phyloP scores from a whole-genome alignment of 2,329 filamentous ascomycete species.

The Alternaria gaisen region DNA sequence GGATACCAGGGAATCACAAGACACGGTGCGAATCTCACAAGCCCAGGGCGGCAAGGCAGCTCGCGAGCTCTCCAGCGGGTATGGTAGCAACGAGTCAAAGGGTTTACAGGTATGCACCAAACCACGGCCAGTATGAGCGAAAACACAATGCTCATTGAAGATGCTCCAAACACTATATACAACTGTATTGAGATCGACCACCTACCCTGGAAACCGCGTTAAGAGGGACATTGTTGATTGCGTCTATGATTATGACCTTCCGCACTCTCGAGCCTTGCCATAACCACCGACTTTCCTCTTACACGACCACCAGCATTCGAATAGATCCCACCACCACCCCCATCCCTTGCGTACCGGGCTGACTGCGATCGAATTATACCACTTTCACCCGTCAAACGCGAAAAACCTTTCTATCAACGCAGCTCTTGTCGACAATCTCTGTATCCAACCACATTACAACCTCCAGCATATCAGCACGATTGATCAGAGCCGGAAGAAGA shows the following conservation, averaged over 20 bases:
- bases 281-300: not conserved
- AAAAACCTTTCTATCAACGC: not conserved
- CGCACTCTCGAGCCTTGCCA: not conserved
- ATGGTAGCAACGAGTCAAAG: not conserved
- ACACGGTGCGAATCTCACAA: not conserved
- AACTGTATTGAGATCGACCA: not conserved
- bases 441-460: not conserved
- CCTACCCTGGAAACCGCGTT: not conserved
- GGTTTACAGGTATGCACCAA: not conserved
- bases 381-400: not conserved
- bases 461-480: not conserved
- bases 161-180: not conserved
- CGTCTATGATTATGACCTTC: not conserved
- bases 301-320: not conserved
- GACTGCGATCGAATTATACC: not conserved
- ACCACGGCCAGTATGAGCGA: not conserved
- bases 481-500: not conserved
- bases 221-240: not conserved
- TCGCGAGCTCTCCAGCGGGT: too few species aligned
- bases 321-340: not conserved
- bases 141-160: too few species aligned
- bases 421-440: not conserved
- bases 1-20: not conserved
- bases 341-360: not conserved
- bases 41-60: rapidly evolving